Evolutionary conservation across 2,329 filamentous ascomycete species (phyloP), one percentile per base, ranked within the genome.

Genomic region (Aspergillus candidus): DNA sequence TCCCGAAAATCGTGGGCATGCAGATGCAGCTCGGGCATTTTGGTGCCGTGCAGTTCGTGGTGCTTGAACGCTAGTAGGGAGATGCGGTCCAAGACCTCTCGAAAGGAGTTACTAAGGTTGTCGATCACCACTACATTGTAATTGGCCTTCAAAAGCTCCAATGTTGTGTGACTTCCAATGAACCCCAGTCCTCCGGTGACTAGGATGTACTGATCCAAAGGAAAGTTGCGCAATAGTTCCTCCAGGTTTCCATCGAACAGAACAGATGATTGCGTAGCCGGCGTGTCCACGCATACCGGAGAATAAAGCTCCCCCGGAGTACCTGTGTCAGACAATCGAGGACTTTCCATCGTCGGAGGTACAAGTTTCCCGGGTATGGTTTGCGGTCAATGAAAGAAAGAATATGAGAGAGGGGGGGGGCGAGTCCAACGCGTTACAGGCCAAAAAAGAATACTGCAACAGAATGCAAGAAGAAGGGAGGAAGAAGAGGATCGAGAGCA

Each of bases 1-100:
- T 70, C 63, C 33, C 70, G 68, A 52, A 75, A 77, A 49, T 76
- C 72, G 37, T 75, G 65, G 37, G 71, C 64, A 50, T 72, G 70
- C 46, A 76, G 65, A 40, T 71, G 63, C 38, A 76, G 52, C 6
- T 63, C 57, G 5, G 75, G 74, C 57, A 72, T 68, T 12, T 58
- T 54, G 27, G 59, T 66, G 32, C 66, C 65, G 17, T 66, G 59
- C 13, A 62, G 50, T 15, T 63, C 58, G 51, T 70, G 73, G 46
- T 63, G 55, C 37, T 56, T 53, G 6, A 55, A 51, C 6, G 66
- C 65, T 31, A 68, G 47, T 8, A 50, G 42, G 12, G 57, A 50
- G 53, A 70, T 63, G 38, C 64, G 59, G 40, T 65, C 56, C 41
- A 68, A 52, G 30, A 68, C 65, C 36, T 54, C 50, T 31, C 58